Conservation (phyloP, 495 filamentous ascomycete species). For the Annulohypoxylon nitens region DNA sequence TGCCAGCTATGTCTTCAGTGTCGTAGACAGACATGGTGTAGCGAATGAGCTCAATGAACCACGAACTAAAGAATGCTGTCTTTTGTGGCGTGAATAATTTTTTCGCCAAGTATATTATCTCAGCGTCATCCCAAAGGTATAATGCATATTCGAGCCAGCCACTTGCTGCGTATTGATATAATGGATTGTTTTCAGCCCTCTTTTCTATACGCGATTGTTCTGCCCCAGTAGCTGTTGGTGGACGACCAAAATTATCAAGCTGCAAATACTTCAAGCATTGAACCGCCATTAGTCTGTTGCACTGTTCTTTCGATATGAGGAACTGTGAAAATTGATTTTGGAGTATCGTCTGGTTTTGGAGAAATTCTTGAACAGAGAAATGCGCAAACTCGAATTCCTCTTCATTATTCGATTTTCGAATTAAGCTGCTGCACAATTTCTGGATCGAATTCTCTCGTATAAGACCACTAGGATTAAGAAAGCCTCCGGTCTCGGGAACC, state of each 20-base stretch:
- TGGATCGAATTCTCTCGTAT: constrained; percentile 47
- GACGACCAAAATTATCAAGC: constrained; percentile 15
- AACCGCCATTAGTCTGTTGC: constrained; percentile 9
- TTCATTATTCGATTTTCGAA: constrained; percentile 41
- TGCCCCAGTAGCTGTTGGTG: not conserved
- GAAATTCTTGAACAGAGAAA: constrained; percentile 55
- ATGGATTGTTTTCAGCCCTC: not conserved
- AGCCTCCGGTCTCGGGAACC: constrained; percentile 10
- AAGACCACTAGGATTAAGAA: constrained; percentile 35
- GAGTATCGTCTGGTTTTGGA: constrained; percentile 22
- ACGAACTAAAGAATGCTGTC: not conserved
- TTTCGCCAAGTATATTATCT: not conserved
- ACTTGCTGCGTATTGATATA: constrained; percentile 6
- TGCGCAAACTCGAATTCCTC: constrained; percentile 51
- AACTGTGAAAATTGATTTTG: constrained; percentile 5
- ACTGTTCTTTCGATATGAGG: constrained; percentile 7
- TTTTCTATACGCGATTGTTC: no score
- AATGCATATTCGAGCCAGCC: no score
- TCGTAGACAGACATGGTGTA: no score
- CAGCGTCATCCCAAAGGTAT: no score
- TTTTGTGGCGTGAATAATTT: not conserved
- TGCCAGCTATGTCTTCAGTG: no score
- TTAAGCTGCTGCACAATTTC: constrained; percentile 51
- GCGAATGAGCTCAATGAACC: not conserved
- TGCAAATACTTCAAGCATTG: constrained; percentile 22